These are phyloP conservation scores for Pythium graminicola DNA, from an alignment of 352 stramenopile species.

Conservation along the genomic window DNA sequence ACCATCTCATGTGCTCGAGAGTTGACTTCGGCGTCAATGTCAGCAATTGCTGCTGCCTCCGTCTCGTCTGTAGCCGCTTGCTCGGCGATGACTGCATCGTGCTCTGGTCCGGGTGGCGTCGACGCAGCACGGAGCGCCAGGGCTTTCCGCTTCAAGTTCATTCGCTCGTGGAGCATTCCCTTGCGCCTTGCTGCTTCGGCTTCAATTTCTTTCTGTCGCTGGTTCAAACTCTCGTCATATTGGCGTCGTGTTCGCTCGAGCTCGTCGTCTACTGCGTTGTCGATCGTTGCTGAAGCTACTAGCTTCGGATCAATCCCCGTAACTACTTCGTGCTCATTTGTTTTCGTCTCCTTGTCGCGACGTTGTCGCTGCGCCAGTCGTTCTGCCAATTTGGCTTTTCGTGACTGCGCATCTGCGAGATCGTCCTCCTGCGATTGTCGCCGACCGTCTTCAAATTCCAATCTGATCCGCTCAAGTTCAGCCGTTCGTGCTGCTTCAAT, in stretches of 20 bases:
- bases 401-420: neutral
- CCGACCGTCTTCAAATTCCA: conserved; percentile 12
- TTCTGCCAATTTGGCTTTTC: conserved; percentile 2
- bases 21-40: neutral
- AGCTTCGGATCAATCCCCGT: neutral
- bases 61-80: neutral
- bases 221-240: conserved; percentile 8
- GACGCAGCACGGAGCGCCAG: neutral
- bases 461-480: conserved; percentile 24
- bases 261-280: conserved; percentile 3
- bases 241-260: conserved; percentile 2
- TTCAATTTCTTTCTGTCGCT: conserved; percentile 2
- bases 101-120: neutral
- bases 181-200: conserved; percentile 6
- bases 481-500: conserved; percentile 16
- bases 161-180: conserved; percentile 1
- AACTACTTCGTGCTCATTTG: neutral
- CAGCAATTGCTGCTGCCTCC: neutral
- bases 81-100: neutral
- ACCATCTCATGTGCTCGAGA: neutral
- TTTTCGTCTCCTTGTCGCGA: neutral
- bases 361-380: conserved; percentile 2
- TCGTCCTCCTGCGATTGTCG: neutral
- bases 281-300: neutral
- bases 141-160: conserved; percentile 11